phyloP scores from a whole-genome alignment of 495 filamentous ascomycete genomes.

The Tuber microsphaerosporum region DNA sequence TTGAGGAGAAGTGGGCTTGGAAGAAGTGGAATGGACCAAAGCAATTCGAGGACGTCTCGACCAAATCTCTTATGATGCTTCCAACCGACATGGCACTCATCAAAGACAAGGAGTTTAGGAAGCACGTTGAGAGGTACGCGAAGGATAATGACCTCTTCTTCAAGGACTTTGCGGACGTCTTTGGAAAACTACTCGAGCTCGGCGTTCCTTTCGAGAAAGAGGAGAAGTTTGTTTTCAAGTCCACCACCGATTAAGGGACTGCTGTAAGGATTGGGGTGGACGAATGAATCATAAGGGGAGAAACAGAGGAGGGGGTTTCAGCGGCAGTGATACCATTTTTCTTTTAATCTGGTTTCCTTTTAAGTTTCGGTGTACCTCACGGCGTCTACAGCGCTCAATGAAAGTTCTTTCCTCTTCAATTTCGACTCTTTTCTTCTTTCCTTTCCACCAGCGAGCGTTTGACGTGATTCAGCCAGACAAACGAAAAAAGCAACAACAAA shows the following conservation, averaged over 20 bases:
- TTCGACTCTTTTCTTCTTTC: neutral
- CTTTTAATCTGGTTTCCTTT: neutral
- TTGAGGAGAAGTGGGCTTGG: slow-evolving; percentile 86
- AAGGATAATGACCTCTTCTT: slow-evolving; percentile 90
- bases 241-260: slow-evolving; percentile 45
- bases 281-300: neutral
- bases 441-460: neutral
- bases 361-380: neutral
- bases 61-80: slow-evolving; percentile 92
- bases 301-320: neutral
- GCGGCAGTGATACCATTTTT: slow-evolving; percentile 2
- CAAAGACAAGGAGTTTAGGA: slow-evolving; percentile 80
- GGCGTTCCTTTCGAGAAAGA: slow-evolving; percentile 80
- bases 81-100: slow-evolving; percentile 82
- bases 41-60: slow-evolving; percentile 60
- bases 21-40: slow-evolving; percentile 90
- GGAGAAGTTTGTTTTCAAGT: slow-evolving; percentile 70
- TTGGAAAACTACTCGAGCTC: slow-evolving; percentile 81
- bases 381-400: neutral
- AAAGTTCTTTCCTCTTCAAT: neutral
- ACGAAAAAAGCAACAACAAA: neutral
- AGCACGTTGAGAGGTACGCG: slow-evolving; percentile 81
- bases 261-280: neutral
- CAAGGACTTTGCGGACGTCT: slow-evolving; percentile 76
- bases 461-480: neutral